Evolutionary conservation across 2,329 filamentous ascomycete species (phyloP), one percentile per base, ranked within the genome.

Genomic region (Claviceps citrina): DNA sequence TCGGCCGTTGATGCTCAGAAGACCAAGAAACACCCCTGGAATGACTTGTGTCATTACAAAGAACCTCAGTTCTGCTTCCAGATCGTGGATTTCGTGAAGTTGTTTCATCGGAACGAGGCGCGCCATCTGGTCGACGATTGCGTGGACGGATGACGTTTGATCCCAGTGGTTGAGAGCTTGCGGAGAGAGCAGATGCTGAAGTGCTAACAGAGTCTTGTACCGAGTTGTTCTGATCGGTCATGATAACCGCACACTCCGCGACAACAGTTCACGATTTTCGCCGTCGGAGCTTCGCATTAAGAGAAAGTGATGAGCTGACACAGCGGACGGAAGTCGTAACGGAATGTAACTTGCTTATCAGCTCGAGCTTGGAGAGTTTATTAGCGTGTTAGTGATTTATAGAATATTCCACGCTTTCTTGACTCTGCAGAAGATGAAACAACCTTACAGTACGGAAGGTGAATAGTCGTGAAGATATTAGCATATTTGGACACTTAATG

Each of bases 131-230:
- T 36, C 65, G 68, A 41, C 70, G 65, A 46, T 70, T 71, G 43
- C 71, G 68, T 40, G 70, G 65, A 20, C 70, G 67, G 41, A 65
- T 49, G 20, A 60, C 56, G 42, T 52, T 50, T 20, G 63, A 51
- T 42, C 63, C 61, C 45, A 62, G 53, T 46, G 65, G 61, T 43
- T 57, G 59, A 36, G 62, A 59, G 47, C 62, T 54, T 31, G 65
- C 57, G 38, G 60, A 57, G 40, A 66, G 52, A 36, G 62, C 61
- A 31, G 68, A 70, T 40, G 70, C 66, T 42, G 66, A 60, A 54
- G 64, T 60, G 47, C 60, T 56, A 44, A 57, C 57, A 45, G 56
- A 52, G 39, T 50, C 44, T 43, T 51, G 51, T 43, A 48, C 47
- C 44, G 56, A 49, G 44, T 47, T 47, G 51, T 46, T 49, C 44